phyloP scores from a whole-genome alignment of 2,329 filamentous ascomycete species.

The Tolypocladium tropicale region DNA sequence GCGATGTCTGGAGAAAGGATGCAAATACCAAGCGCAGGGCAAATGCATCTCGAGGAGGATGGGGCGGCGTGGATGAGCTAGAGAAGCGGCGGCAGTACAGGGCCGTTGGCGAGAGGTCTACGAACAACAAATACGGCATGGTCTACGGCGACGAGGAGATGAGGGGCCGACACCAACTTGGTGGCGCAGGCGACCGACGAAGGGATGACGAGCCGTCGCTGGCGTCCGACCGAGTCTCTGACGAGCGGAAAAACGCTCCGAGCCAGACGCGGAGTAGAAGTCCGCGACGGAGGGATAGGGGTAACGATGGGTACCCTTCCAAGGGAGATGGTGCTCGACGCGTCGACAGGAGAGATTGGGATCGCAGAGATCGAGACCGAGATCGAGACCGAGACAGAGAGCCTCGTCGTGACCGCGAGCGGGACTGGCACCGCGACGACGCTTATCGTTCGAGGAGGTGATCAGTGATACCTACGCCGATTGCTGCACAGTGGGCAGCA shows the following conservation, averaged over 20 bases:
- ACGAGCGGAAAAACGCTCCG: background rate
- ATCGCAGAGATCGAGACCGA: slow-evolving; percentile 10
- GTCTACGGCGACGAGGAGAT: slow-evolving; percentile 69
- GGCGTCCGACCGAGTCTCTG: background rate
- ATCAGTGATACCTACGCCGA: background rate
- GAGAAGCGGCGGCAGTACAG: slow-evolving; percentile 90
- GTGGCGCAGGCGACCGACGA: slow-evolving; percentile 16
- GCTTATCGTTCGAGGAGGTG: slow-evolving; percentile 3
- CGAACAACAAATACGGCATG: slow-evolving; percentile 57
- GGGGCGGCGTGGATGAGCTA: slow-evolving; percentile 78
- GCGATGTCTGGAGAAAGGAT: slow-evolving; percentile 77
- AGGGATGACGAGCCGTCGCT: slow-evolving; percentile 9
- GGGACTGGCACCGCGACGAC: slow-evolving; percentile 11
- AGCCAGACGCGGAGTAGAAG: slow-evolving; percentile 27
- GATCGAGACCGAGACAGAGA: slow-evolving; percentile 16
- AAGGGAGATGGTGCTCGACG: slow-evolving; percentile 16
- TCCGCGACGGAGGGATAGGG: slow-evolving; percentile 19
- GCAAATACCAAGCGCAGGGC: slow-evolving; percentile 70
- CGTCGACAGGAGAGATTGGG: slow-evolving; percentile 11
- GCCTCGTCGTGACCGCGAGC: slow-evolving; percentile 10
- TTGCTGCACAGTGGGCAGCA: background rate
- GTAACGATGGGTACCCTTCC: slow-evolving; percentile 20
- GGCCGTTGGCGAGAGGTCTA: slow-evolving; percentile 42
- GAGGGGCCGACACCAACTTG: slow-evolving; percentile 36
- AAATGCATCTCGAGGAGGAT: slow-evolving; percentile 57